Evolutionary conservation across 2,329 filamentous ascomycete genomes (phyloP), one percentile per base, ranked within the genome.

Genomic region (Cadophora sp.): DNA sequence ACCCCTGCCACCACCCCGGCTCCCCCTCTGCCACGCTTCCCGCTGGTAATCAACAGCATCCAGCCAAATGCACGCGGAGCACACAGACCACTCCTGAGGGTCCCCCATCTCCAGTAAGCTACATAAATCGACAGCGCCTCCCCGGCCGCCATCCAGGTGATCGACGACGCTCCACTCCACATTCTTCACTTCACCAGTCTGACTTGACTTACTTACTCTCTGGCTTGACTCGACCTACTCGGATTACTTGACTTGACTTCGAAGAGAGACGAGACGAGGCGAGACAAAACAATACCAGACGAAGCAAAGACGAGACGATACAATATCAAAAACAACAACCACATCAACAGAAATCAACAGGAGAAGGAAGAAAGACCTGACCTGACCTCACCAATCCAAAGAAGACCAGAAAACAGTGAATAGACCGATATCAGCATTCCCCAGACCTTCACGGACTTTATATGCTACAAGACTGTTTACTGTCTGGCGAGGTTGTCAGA

Each of bases 91-190:
- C 59, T 50, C 58, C 55, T 59, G 55, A 59, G 47, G n/a, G 43
- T 60, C 67, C 65, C 30, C 59, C 50, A 74, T 67, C 62, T 68
- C 74, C 70, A 74, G 73, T 73, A 73, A 74, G 73, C 72, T 76
- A 75, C 72, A 76, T 76, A 76, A 74, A 76, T 71, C 68, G 68
- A 70, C 66, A 74, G 73, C 72, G 73, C 74, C 75, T 77, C 73
- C 74, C 76, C 76, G 75, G 73, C 75, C 74, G 77, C 76, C 75
- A 76, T 76, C 73, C 73, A 78, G 73, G 75, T 77, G 78, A 80
- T 80, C 78, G 78, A 76, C 62, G 55, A 53, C 78, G 73, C 74
- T 58, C 55, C 55, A 36, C 64, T 78, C 77, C 76, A 77, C 78
- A 76, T 75, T 71, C 74, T 71, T 61, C 64, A 71, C 65, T 71